Evolutionary conservation across 1,284 basidiomycete species (phyloP), one percentile per base, ranked within the genome.

Genomic region (Pseudomicrostroma phylloplanum): DNA sequence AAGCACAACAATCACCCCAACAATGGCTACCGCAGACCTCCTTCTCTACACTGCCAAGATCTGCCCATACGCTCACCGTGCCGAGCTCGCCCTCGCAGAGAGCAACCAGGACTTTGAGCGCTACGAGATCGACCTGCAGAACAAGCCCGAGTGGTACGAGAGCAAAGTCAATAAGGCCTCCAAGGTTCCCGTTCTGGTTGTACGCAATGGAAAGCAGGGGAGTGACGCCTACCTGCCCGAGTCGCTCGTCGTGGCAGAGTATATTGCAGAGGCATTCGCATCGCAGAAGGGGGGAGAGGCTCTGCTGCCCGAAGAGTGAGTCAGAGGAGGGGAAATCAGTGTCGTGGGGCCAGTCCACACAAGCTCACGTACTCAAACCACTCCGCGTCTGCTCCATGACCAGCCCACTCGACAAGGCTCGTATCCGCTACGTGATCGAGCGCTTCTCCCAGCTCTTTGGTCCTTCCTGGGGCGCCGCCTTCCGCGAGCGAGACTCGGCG

Each of bases 21-120:
- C 30, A 36, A 36, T 36, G 30, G 30, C 30, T 9, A 36, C 30
- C 30, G 30, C 30, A 36, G 30, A 36, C 8, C 21, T 60, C n/a
- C 55, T 60, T 13, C 64, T 66, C 12, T 66, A 66, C 59, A 66
- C 64, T 11, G 64, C 61, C 21, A 66, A 67, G 51, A 62, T 64
- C 25, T 64, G 65, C 53, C 62, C 65, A 1, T 67, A 64, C 40
- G 65, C 65, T 1, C 61, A 62, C 1, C 40, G 65, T 2, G 56
- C 62, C n/a, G 61, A 63, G 57, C 56, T 66, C 13, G 65, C 65
- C 1, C 54, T 64, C 2, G 53, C 43, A 9, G 21, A 60, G 2
- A 61, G 59, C 4, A 59, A 59, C 1, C 21, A 63, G 4, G 15
- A 23, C 9, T 60, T 63, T 57, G 59, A 64, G 9, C 55, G 21